These are phyloP conservation scores for Linnemannia schmuckeri DNA, from an alignment of 192 early-diverging fungal species.

Conservation along the genomic window DNA sequence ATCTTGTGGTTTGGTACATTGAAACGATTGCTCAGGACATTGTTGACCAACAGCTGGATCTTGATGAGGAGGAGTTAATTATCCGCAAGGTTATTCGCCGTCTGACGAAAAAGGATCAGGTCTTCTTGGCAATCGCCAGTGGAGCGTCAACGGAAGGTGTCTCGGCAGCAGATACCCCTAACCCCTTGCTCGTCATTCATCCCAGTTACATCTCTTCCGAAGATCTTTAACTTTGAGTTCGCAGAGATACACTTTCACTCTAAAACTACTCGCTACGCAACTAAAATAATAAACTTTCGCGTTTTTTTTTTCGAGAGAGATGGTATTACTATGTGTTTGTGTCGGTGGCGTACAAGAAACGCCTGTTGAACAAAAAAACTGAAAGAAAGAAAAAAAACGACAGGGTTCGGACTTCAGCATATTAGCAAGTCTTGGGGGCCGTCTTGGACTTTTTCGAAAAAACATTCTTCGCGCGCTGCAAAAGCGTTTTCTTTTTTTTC, in stretches of 20 bases:
- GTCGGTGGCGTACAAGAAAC: too few species aligned
- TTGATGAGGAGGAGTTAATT: constrained; percentile 37
- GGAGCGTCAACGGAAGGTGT: constrained; percentile 14
- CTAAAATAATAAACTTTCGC: background rate
- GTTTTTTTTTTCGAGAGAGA: background rate
- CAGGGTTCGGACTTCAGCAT: background rate
- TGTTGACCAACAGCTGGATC: constrained; percentile 37
- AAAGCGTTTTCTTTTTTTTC: background rate
- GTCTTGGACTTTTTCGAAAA: background rate
- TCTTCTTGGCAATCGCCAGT: constrained; percentile 45
- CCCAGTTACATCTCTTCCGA: constrained; percentile 53
- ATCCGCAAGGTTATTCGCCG: constrained; percentile 54
- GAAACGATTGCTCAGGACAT: constrained; percentile 31
- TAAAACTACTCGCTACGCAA: background rate
- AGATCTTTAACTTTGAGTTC: constrained; percentile 21
- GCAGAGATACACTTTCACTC: background rate
- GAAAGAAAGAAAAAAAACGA: background rate
- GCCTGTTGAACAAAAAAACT: too few species aligned
- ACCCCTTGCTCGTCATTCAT: constrained; percentile 51
- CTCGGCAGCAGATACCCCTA: constrained; percentile 33
- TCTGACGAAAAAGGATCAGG: constrained; percentile 50
- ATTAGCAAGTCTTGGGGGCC: background rate
- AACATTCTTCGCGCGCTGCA: background rate
- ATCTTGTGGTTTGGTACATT: constrained; percentile 46
- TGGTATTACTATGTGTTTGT: too few species aligned